phyloP scores from a whole-genome alignment of 768 basidiomycete species.

The Auricularia sp. region DNA sequence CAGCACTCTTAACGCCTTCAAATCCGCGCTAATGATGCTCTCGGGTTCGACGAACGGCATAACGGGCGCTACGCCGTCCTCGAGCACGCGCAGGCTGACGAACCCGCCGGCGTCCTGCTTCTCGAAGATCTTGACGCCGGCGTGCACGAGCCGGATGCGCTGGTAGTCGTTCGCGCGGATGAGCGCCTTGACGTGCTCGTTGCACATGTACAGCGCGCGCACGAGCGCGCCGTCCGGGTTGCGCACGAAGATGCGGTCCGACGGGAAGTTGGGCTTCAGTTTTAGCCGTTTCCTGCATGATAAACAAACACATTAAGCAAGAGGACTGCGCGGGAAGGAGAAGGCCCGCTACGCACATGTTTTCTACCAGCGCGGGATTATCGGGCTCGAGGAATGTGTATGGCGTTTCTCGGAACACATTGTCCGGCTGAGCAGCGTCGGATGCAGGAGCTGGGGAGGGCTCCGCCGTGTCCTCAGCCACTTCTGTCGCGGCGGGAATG shows the following conservation, averaged over 20 bases:
- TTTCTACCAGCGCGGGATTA: conserved; percentile 59
- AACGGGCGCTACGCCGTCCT: conserved; percentile 76
- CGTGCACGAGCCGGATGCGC: conserved; percentile 76
- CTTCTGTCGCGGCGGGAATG: too few relatives aligned
- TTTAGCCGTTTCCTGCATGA: conserved; percentile 60
- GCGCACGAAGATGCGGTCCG: conserved; percentile 71
- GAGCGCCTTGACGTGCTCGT: conserved; percentile 73
- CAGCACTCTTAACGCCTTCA: conserved; percentile 52
- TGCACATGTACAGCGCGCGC: conserved; percentile 82
- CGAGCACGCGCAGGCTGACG: conserved; percentile 57
- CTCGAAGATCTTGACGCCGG: conserved; percentile 89
- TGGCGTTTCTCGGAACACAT: conserved; percentile 79
- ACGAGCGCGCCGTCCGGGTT: conserved; percentile 57
- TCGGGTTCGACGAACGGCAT: conserved; percentile 68
- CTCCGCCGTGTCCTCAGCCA: too few relatives aligned
- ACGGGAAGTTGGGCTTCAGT: conserved; percentile 62
- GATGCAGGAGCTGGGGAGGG: too few relatives aligned
- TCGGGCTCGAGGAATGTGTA: conserved; percentile 69
- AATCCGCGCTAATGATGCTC: conserved; percentile 49
- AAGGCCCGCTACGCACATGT: conserved; percentile 47
- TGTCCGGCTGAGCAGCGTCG: conserved; percentile 1
- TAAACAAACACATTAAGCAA: neutral
- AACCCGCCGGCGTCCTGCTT: conserved; percentile 62
- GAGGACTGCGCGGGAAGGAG: neutral
- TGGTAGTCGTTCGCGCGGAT: conserved; percentile 74